Evolutionary conservation across 1,139 yeast species (phyloP), one percentile per base, ranked within the genome.

Genomic region (Schizosaccharomyces versatilis): DNA sequence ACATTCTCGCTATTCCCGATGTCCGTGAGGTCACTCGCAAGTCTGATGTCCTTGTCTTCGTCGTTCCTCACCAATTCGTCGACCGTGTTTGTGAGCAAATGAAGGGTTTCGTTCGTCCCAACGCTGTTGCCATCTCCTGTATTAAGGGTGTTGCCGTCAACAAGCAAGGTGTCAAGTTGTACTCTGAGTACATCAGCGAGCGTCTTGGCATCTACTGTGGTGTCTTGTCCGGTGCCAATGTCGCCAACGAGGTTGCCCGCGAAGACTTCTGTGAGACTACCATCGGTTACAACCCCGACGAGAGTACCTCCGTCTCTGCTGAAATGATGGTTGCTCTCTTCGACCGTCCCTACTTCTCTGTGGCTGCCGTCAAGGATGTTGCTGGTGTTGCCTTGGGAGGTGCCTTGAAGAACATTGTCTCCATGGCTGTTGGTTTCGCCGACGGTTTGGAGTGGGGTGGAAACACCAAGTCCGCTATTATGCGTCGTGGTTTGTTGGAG

Each of bases 371-470:
- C 57, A 79, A 80, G 59, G 97, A 88, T 67, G 90, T 86, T 57
- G 90, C 90, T 38, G 97, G 97, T 65, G 88, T 86, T 57, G 83
- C 94, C 15, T 77, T 88, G 61, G 94, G 95, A 47, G 97, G 96
- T 64, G 97, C 97, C 5, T 75, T 88, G 67, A 88, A 88, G 72
- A 88, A 88, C 70, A 86, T 88, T 44, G 84, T 86, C 61, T 96
- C 96, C 54, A 74, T 84, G 64, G 86, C 93, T 57, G 95, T 93
- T 56, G 97, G 96, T 55, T 83, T 86, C 66, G 95, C 86, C 59
- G 95, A 84, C 70, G 96, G 96, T 62, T 76, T 82, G 59, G 95
- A 94, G 57, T 88, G 97, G 96, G 97, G 97, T 67, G 95, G 85
- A 71, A 88, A 88, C 66, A 95, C 97, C 62, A 84, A 86, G 70